Percentiles rank a stretch among this genome's conserved stretches.
These are phyloP conservation scores for Candida khao-thaluensis DNA, from an alignment of 805 yeast genomes.

Conservation along the genomic window DNA sequence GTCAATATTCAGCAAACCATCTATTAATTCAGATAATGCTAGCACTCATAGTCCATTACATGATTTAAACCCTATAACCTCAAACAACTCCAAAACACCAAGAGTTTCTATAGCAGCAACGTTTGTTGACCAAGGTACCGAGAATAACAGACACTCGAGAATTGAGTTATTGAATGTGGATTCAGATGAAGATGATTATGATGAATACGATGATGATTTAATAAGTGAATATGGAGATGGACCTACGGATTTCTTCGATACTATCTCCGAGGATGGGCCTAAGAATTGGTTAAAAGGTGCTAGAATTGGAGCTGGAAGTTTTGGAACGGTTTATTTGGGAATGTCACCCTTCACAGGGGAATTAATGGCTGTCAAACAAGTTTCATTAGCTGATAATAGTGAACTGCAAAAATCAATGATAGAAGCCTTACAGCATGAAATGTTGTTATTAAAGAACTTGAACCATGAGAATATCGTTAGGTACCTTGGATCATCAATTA, in stretches of 20 bases:
- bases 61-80: conserved; percentile 18
- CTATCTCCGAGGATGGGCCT: conserved; percentile 37
- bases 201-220: conserved; percentile 42
- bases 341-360: conserved; percentile 92
- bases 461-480: conserved; percentile 92
- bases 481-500: conserved; percentile 84
- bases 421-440: conserved; percentile 80
- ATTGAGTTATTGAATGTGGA: conserved; percentile 48
- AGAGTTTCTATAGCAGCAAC: conserved; percentile 30
- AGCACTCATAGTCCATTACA: conserved; percentile 9
- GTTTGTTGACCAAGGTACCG: conserved; percentile 23
- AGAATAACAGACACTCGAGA: conserved; percentile 37
- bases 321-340: conserved; percentile 91
- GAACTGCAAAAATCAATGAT: conserved; percentile 52
- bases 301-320: conserved; percentile 90
- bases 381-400: conserved; percentile 55
- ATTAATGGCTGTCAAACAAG: conserved; percentile 96
- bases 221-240: conserved; percentile 24
- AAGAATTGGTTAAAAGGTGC: conserved; percentile 91
- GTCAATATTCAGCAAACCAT: conserved; percentile 27
- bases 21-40: conserved; percentile 18
- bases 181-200: conserved; percentile 31
- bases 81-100: conserved; percentile 14
- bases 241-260: conserved; percentile 11
- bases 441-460: conserved; percentile 69